These are phyloP conservation scores for Silene noctiflora DNA, from an alignment of 179 eudicot species.

Conservation along the genomic window DNA sequence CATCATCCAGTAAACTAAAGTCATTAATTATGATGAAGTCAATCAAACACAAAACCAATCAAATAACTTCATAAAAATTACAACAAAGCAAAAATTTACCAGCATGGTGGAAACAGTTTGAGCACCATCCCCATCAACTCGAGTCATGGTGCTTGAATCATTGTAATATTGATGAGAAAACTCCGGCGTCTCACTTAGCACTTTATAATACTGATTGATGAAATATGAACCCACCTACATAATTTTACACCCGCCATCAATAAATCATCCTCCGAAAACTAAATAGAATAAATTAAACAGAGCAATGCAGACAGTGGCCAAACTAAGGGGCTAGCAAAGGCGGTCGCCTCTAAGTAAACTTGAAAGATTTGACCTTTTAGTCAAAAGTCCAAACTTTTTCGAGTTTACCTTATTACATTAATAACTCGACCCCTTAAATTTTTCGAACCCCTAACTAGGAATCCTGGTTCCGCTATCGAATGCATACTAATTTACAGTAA, in stretches of 20 bases:
- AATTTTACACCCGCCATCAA: background rate
- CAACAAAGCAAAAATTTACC: conserved; percentile 17
- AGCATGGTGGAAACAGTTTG: conserved; percentile 28
- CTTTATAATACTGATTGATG: conserved; percentile 62
- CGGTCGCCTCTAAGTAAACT: no score
- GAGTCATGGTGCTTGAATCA: conserved; percentile 63
- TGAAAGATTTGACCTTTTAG: background rate
- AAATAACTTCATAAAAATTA: background rate
- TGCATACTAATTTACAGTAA: no score
- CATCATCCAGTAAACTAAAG: background rate
- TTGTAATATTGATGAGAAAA: conserved; percentile 62
- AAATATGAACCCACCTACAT: conserved; percentile 68
- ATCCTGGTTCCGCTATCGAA: no score
- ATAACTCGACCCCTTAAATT: no score
- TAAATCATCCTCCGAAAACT: background rate
- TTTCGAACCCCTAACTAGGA: no score
- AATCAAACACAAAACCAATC: background rate
- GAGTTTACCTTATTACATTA: no score
- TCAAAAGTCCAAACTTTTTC: no score
- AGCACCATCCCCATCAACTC: conserved; percentile 60
- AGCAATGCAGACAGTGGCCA: background rate
- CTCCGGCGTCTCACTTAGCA: conserved; percentile 63
- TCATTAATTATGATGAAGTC: background rate
- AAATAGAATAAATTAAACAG: background rate
- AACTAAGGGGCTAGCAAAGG: no score